Evolutionary conservation across 176 grass and related monocot genomes (phyloP), one percentile per base, ranked within the genome.

Genomic region (Avena sativa): DNA sequence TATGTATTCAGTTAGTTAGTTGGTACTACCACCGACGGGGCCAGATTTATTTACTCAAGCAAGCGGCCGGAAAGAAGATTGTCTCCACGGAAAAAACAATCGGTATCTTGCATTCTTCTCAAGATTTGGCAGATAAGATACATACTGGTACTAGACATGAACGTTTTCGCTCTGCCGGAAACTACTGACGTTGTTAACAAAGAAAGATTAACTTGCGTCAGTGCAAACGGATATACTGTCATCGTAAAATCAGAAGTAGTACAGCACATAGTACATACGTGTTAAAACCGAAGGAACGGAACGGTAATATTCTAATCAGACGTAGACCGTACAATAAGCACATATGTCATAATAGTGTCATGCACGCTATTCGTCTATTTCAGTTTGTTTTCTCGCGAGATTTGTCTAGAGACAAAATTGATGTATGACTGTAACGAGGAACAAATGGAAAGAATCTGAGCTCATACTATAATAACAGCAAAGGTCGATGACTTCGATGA

Each of bases 391-490:
- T 21, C 6, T 55, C 74, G 16, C 9, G 50, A 77, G 16, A 77
- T 56, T 36, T 15, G 1, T 15, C 5, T 67, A 20, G 60, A 23
- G 79, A 81, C 61, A 81, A 81, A 81, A 50, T 13, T 66, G 79
- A 81, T 81, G 60, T 15, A 4, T 66, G 55, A 43, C 34, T n/a
- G 30, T 36, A 79, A 60, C 61, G 10, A 32, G 19, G 15, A 50
- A 66, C 14, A 49, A 32, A 20, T 34, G 3, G 8, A 34, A 25
- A 81, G 79, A 11, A 81, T 81, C 60, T 81, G 16, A 61, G 56
- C 50, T 77, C 50, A 16, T 20, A 20, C 10, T 77, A 56, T 5
- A 77, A 77, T 56, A 77, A 34, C 26, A 56, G 2, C 14, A 76
- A 3, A 36, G 0, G 51, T 77, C 28, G 74, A 20, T 57, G 74